phyloP scores from a whole-genome alignment of 2,329 filamentous ascomycete species.

The Parastagonospora avenae region DNA sequence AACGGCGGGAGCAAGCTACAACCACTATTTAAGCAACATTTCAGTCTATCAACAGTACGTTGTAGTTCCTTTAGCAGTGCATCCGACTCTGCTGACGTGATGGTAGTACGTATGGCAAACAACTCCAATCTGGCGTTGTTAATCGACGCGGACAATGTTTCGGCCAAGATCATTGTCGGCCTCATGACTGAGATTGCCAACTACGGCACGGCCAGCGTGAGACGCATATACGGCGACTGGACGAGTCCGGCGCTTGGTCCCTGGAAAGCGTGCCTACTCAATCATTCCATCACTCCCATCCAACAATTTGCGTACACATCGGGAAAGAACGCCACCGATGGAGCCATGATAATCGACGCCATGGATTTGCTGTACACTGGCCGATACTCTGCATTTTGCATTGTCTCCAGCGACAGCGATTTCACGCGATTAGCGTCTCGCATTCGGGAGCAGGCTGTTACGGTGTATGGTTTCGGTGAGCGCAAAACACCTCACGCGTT shows the following conservation, averaged over 20 bases:
- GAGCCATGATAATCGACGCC: conserved; percentile 44
- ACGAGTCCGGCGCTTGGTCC: neutral
- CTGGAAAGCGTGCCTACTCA: conserved; percentile 21
- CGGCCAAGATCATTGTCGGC: conserved; percentile 25
- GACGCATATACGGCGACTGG: conserved; percentile 17
- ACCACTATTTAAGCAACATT: too few relatives aligned
- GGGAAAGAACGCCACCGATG: conserved; percentile 39
- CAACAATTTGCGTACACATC: conserved; percentile 39
- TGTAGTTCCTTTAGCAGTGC: too few relatives aligned
- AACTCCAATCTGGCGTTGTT: conserved; percentile 21
- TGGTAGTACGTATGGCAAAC: too few relatives aligned
- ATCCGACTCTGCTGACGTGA: too few relatives aligned
- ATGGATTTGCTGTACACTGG: conserved; percentile 44
- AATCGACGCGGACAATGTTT: conserved; percentile 35
- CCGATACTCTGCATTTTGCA: conserved; percentile 41
- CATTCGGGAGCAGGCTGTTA: conserved; percentile 43
- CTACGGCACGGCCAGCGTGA: conserved; percentile 21
- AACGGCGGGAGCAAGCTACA: too few relatives aligned
- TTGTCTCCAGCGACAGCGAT: conserved; percentile 45
- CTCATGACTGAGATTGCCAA: conserved; percentile 40
- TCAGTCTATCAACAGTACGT: too few relatives aligned
- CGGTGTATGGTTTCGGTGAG: conserved; percentile 43
- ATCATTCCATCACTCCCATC: conserved; percentile 31
- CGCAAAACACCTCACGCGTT: conserved; percentile 33
- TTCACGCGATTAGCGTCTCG: conserved; percentile 43